Evolutionary conservation across 495 filamentous ascomycete genomes (phyloP), one percentile per base, ranked within the genome.

Genomic region (Xylaria curta): DNA sequence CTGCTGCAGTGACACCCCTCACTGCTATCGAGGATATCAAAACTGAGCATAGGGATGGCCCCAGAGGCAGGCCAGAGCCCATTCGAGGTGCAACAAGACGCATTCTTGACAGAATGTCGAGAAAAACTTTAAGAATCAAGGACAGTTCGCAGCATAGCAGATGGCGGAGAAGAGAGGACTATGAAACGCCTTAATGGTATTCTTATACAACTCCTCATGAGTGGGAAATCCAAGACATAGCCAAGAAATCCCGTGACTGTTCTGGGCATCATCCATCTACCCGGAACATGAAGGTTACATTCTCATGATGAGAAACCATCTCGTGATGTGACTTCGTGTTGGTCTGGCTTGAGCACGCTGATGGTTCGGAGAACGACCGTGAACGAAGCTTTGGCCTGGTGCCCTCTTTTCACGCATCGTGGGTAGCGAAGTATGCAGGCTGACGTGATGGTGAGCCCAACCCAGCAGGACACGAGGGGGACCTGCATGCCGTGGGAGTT

Each of bases 361-460:
- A 40, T 47, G 28, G 28, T 21, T 21, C 53, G 53, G 66, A 60
- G 66, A 59, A 68, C 21, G 53, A 36, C 53, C 66, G 66, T 21
- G 53, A 53, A 15, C 13, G 40, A 68, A 36, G 21, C 21, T n/a
- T 51, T 47, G 38, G 24, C 40, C 17, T 47, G 38, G 9, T n/a
- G 59, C 36, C 24, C 24, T 38, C 53, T 4, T 58, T 28, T 21
- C 19, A 58, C 36, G 33, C 38, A 44, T 68, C 36, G 53, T 24
- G 6, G 15, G 1, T 36, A 9, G 3, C 36, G 53, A 60, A 63
- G 9, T 44, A 60, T 58, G 53, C 40, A 68, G 38, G 66, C 38
- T 68, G 66, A 68, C 66, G 66, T 60, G 53, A 68, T 31, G 33
- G 31, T 46, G 21, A 33, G 36, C 21, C 53, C 66, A 56, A 58